phyloP scores from a whole-genome alignment of 2,329 filamentous ascomycete species.

The Calycina herbarum region DNA sequence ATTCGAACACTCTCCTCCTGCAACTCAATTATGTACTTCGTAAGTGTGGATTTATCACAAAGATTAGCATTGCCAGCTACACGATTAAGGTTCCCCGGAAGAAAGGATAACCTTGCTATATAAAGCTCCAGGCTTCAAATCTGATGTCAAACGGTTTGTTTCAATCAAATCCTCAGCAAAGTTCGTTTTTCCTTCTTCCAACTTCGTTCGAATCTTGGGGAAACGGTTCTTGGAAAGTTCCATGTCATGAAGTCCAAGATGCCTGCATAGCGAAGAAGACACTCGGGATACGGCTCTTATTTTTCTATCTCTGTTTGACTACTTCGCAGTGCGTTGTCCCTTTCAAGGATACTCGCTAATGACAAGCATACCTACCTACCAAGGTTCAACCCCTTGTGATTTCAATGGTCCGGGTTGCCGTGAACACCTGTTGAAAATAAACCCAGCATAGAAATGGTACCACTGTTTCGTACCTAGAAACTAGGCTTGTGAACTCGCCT shows the following conservation, averaged over 20 bases:
- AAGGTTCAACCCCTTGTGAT: neutral
- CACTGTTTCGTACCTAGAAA: neutral
- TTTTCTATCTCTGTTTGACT: neutral
- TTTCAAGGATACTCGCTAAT: neutral
- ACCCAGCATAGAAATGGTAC: conserved; percentile 1
- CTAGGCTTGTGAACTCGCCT: neutral
- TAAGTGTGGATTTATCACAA: no score
- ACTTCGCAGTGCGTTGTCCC: neutral
- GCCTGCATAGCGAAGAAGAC: neutral
- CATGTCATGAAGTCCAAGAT: no score
- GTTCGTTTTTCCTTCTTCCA: no score
- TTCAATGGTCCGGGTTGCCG: neutral
- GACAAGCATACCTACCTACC: neutral
- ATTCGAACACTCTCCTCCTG: no score
- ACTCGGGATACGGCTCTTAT: neutral
- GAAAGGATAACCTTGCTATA: no score
- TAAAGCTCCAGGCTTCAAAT: no score
- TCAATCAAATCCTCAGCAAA: neutral
- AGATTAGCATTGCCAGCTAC: no score
- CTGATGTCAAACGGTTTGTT: neutral
- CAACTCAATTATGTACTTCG: no score
- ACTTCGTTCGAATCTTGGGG: neutral
- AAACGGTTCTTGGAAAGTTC: neutral
- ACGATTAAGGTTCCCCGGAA: no score
- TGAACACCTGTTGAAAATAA: neutral